Evolutionary conservation across 106 monocot species (phyloP).

Genomic region (Gastrodia elata): DNA sequence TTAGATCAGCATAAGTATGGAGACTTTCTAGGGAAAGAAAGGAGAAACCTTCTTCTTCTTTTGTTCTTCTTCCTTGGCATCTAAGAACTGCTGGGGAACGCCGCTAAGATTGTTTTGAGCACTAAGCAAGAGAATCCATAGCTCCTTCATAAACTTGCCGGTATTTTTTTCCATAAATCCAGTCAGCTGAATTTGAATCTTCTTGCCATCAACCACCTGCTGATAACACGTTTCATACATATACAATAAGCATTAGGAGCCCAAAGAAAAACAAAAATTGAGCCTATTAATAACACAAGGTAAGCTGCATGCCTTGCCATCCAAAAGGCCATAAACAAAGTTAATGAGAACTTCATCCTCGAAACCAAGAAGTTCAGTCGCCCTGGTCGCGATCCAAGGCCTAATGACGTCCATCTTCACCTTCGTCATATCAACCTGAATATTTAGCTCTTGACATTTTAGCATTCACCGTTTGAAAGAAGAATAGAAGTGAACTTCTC

Average conservation of each 20-base stretch:
- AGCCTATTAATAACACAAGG: neutral
- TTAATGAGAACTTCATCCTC: conserved; percentile 99
- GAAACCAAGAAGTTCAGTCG: conserved; percentile 85
- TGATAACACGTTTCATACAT: neutral
- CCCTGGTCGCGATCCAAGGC: conserved; percentile 91
- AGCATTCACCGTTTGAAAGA: conserved; percentile 9
- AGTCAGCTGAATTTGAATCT: conserved; percentile 91
- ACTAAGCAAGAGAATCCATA: conserved; percentile 78
- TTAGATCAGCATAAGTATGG: neutral
- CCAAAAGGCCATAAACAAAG: conserved; percentile 83
- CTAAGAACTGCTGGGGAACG: conserved; percentile 93
- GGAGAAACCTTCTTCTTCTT: conserved; percentile 63
- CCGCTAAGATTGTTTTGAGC: conserved; percentile 91
- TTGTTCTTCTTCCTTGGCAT: conserved; percentile 82
- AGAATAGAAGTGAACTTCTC: conserved; percentile 7
- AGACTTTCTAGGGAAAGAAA: neutral
- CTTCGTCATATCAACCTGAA: conserved; percentile 81
- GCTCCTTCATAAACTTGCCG: conserved; percentile 94
- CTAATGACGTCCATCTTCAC: conserved; percentile 94
- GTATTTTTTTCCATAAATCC: conserved; percentile 98
- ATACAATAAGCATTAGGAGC: neutral
- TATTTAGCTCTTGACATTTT: conserved; percentile 11
- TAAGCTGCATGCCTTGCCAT: conserved; percentile 40
- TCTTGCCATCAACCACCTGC: conserved; percentile 76
- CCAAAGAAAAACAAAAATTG: neutral